Base-by-base conservation (phyloP, 140 eudicot genomes). In the Flaveria floridana region DNA sequence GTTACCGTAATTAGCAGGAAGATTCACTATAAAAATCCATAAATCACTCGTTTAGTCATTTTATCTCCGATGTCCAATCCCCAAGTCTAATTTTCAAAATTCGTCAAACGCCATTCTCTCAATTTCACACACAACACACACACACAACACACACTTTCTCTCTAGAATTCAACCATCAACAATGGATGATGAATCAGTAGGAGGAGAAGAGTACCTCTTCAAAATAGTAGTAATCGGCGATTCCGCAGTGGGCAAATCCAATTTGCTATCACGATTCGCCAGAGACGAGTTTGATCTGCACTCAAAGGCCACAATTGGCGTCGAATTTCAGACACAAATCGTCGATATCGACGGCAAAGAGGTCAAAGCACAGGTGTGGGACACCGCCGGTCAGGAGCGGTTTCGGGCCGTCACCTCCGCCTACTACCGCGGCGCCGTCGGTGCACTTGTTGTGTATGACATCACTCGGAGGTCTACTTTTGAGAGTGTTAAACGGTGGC, bases 371-470 rank as follows among this genome's bases (percentile, higher is more conserved):
- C 97, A 91, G 57, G 95, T 91, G 0, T 91, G 97, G 97, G 97
- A 91, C 75, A 91, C 97, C 64, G 97, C 97, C 70, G 97, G 97
- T 7, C 97, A 91, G 59, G 97, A 91, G 55, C 81, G 97, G 2
- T 91, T 91, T 50, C 73, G 97, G 7, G 97, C 97, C 62, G 97
- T 91, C 76, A 91, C 97, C 59, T 91, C 97, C 65, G 96, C 97
- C 52, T 91, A 91, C 71, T 91, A 91, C 72, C 83, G 97, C 28
- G 97, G 97, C 65, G 97, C 97, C 58, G 94, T 85, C 58, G 97
- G 97, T 11, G 97, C 97, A 3, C 97, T 91, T 76, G 48, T 91
- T 18, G 97, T 91, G 9, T 91, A 91, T 76, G 97, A 91, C 68
- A 89, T 91, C 70, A 85, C 47, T n/a, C 75, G 97, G 7, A 82